These are phyloP conservation scores for Eucalyptus paniculata DNA, from an alignment of 345 rosid species.

Conservation along the genomic window DNA sequence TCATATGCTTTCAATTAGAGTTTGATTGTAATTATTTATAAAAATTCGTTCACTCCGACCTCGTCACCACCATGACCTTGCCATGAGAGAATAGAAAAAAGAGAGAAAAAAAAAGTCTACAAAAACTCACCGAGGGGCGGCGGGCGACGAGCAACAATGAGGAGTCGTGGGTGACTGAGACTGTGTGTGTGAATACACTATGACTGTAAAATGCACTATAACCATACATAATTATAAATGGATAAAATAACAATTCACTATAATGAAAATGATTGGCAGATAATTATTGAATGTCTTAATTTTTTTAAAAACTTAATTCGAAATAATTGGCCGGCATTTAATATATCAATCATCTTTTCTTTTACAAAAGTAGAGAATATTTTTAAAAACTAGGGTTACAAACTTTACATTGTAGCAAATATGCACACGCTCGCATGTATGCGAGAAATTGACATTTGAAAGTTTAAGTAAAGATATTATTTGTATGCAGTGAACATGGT, in stretches of 20 bases:
- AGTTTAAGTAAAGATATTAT: neutral
- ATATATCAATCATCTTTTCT: neutral
- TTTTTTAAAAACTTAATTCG: too few relatives aligned
- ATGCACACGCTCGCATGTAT: neutral
- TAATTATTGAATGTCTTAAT: too few relatives aligned
- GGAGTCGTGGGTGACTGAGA: neutral
- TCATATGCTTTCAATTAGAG: too few relatives aligned
- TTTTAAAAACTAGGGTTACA: neutral
- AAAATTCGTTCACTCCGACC: too few relatives aligned
- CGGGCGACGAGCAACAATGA: neutral
- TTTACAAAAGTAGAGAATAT: too few relatives aligned
- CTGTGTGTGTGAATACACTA: neutral
- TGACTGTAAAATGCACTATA: neutral
- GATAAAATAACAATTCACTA: neutral
- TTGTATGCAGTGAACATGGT: neutral
- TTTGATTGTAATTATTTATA: too few relatives aligned
- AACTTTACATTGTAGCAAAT: neutral
- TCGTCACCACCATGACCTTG: too few relatives aligned
- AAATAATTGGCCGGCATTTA: neutral
- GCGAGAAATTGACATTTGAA: neutral
- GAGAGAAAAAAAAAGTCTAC: too few relatives aligned
- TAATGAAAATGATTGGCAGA: neutral
- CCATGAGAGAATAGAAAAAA: too few relatives aligned
- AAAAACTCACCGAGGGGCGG: too few relatives aligned
- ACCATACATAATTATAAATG: neutral